Conservation (phyloP, 2,329 filamentous ascomycete genomes). For the Paecilomyces variotii region DNA sequence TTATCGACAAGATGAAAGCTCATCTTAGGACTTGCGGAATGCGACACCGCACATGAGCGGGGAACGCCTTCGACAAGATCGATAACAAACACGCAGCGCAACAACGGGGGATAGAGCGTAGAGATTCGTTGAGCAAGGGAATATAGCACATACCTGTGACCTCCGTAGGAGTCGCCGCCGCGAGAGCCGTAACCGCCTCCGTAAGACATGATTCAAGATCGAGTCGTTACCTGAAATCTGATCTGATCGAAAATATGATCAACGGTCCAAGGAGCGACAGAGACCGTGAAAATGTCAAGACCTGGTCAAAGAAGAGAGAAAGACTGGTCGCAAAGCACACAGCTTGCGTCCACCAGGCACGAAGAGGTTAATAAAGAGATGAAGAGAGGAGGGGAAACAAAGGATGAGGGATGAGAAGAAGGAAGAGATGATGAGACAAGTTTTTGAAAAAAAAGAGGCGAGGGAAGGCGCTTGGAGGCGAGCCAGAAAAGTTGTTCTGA, state of each 20-base stretch:
- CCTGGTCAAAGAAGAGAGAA: conserved; percentile 6
- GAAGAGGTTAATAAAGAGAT: conserved; percentile 5
- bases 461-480: conserved; percentile 20
- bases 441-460: conserved; percentile 13
- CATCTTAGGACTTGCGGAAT: not conserved
- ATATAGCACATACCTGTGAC: conserved; percentile 38
- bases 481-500: conserved; percentile 15
- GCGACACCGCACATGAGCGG: not conserved
- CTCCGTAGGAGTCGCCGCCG: conserved; percentile 30
- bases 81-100: not conserved
- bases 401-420: conserved; percentile 1
- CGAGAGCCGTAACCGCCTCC: conserved; percentile 42
- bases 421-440: conserved; percentile 6
- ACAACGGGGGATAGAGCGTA: not conserved
- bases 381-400: not conserved
- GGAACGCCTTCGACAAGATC: not conserved
- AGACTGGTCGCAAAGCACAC: conserved; percentile 3
- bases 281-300: not conserved
- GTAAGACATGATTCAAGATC: conserved; percentile 57
- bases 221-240: not conserved
- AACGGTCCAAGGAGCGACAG: not conserved
- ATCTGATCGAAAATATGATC: not conserved
- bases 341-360: not conserved
- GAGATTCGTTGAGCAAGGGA: not conserved
- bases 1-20: not conserved